Evolutionary conservation across 768 basidiomycete species (phyloP).

Genomic region (Lyophyllum atratum): DNA sequence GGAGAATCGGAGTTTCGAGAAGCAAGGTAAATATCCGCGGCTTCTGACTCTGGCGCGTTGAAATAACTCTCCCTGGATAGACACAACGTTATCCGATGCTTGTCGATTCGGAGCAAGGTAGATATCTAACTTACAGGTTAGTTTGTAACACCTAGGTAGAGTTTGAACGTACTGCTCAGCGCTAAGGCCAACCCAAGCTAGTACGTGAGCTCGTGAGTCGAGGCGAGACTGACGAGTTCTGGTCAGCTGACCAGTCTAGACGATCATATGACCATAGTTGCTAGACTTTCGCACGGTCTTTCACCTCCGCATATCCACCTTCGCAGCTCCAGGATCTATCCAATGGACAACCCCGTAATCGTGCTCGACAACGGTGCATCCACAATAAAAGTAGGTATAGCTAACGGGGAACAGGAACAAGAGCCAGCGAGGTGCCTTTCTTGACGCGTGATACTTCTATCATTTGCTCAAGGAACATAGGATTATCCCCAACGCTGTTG

Average conservation of each 20-base stretch:
- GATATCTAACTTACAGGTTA: neutral
- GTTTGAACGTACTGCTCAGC: neutral
- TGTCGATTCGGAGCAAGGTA: neutral
- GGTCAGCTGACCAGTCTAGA: neutral
- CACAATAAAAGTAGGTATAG: slow-evolving; percentile 75
- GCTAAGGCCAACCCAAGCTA: neutral
- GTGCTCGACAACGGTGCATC: slow-evolving; percentile 89
- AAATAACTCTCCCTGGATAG: neutral
- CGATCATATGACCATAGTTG: neutral
- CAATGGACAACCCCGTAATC: slow-evolving; percentile 39
- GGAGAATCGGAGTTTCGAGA: neutral
- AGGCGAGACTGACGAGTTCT: neutral
- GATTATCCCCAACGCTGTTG: slow-evolving; percentile 78
- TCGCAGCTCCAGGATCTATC: neutral
- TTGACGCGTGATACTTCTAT: neutral
- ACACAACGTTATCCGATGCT: neutral
- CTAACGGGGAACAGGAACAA: slow-evolving; percentile 28
- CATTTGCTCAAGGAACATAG: slow-evolving; percentile 34
- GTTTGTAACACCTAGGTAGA: neutral
- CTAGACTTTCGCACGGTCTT: neutral
- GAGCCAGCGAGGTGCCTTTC: slow-evolving; percentile 33
- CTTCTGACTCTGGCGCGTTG: slow-evolving; percentile 13
- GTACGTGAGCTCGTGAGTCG: neutral
- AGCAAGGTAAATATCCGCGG: slow-evolving; percentile 28
- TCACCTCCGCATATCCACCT: neutral